A percentile compares a stretch with the other conserved stretches of the same genome.
phyloP scores from a whole-genome alignment of 106 monocot genomes.

The Cymbidium sinense region DNA sequence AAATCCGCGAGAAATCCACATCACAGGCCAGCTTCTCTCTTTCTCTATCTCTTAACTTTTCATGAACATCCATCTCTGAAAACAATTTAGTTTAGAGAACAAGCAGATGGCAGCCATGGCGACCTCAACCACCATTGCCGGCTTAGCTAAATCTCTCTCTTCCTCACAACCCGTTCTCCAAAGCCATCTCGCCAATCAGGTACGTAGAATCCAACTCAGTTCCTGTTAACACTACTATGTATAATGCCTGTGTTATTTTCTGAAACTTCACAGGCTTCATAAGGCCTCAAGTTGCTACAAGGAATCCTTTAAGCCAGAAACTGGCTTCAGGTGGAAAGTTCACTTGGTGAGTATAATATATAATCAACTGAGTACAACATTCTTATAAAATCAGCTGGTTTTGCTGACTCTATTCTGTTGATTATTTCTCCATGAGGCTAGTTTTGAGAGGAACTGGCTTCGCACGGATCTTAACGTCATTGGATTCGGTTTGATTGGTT shows the following conservation, averaged over 20 bases:
- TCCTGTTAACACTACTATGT: neutral
- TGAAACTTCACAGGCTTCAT: conserved; percentile 35
- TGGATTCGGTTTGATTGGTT: conserved; percentile 69
- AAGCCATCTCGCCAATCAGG: conserved; percentile 31
- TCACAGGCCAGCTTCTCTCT: conserved; percentile 7
- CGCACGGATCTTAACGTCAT: conserved; percentile 48
- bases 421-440: conserved; percentile 2
- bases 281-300: conserved; percentile 29
- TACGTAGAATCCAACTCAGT: neutral
- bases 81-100: neutral
- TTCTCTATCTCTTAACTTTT: neutral
- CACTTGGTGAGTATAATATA: conserved; percentile 41
- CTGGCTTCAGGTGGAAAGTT: conserved; percentile 50
- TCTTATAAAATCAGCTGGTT: neutral
- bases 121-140: conserved; percentile 32
- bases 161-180: conserved; percentile 14
- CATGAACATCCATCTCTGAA: neutral
- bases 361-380: neutral
- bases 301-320: conserved; percentile 51
- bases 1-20: conserved; percentile 36
- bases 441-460: conserved; percentile 74
- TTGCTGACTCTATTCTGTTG: neutral
- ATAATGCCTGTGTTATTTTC: neutral
- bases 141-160: conserved; percentile 29
- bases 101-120: conserved; percentile 45